These are phyloP conservation scores for Boletus coccyginus DNA, from an alignment of 768 basidiomycete genomes.

Conservation along the genomic window DNA sequence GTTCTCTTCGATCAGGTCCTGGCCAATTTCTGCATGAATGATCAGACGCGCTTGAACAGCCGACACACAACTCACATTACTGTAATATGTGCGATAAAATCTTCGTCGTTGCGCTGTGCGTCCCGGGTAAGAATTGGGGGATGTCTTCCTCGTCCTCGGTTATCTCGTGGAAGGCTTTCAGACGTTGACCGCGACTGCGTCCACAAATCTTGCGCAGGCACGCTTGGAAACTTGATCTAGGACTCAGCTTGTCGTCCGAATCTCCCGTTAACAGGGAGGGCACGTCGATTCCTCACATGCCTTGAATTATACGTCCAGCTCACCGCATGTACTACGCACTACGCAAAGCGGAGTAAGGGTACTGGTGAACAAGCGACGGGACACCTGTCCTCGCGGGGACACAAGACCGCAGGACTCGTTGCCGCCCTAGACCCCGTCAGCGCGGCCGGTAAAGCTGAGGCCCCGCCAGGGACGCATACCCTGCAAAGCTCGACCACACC, in stretches of 20 bases:
- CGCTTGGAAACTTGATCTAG: slow-evolving; percentile 30
- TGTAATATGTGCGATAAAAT: slow-evolving; percentile 46
- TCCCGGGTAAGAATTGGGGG: slow-evolving; percentile 19
- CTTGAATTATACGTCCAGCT: neutral
- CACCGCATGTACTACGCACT: neutral
- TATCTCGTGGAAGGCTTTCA: slow-evolving; percentile 6
- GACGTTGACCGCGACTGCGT: slow-evolving; percentile 14
- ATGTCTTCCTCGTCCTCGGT: slow-evolving; percentile 25
- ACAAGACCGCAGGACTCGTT: slow-evolving; percentile 53
- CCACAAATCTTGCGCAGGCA: slow-evolving; percentile 31
- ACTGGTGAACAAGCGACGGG: neutral
- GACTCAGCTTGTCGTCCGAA: slow-evolving; percentile 28
- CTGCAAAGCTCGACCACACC: slow-evolving; percentile 44
- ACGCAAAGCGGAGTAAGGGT: slow-evolving; percentile 31
- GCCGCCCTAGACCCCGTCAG: slow-evolving; percentile 62
- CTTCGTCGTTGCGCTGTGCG: slow-evolving; percentile 58
- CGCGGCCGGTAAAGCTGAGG: neutral
- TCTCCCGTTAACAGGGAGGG: slow-evolving; percentile 38
- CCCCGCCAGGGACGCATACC: slow-evolving; percentile 29
- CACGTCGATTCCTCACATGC: slow-evolving; percentile 30
- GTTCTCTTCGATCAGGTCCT: slow-evolving; percentile 66
- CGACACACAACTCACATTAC: slow-evolving; percentile 40
- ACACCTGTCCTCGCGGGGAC: slow-evolving; percentile 49
- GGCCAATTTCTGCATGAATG: slow-evolving; percentile 22
- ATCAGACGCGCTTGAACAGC: neutral